Percentiles rank a stretch among this genome's conserved stretches.
phyloP scores from a whole-genome alignment of 2,329 filamentous ascomycete species.

The Didymella arachidicola region DNA sequence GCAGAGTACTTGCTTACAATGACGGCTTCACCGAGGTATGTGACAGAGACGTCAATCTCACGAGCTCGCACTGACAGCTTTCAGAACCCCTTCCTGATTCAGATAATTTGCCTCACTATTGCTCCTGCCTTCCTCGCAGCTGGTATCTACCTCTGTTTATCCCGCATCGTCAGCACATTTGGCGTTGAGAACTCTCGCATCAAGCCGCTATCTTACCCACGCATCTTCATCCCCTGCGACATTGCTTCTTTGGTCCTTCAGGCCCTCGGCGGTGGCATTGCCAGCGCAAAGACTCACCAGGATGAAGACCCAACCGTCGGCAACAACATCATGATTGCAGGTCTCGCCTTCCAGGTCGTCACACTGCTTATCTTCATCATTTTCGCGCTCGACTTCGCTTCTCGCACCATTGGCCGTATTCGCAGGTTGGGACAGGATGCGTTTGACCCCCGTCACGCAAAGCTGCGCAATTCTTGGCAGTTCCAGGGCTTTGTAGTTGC shows the following conservation, averaged over 20 bases:
- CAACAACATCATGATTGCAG: slow-evolving; percentile 57
- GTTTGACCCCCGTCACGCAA: slow-evolving; percentile 36
- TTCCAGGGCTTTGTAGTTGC: slow-evolving; percentile 66
- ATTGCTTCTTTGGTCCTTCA: slow-evolving; percentile 56
- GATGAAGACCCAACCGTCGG: slow-evolving; percentile 47
- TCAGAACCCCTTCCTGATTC: slow-evolving; percentile 68
- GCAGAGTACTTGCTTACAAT: slow-evolving; percentile 64
- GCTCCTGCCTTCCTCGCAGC: slow-evolving; percentile 65
- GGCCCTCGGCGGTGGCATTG: slow-evolving; percentile 55
- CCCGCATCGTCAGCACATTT: slow-evolving; percentile 52
- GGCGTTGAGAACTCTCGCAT: slow-evolving; percentile 54
- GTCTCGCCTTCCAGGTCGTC: slow-evolving; percentile 55
- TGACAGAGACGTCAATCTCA: not conserved
- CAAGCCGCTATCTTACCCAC: slow-evolving; percentile 56
- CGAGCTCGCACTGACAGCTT: slow-evolving; percentile 12
- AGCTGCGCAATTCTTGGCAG: slow-evolving; percentile 42
- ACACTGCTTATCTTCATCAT: slow-evolving; percentile 55
- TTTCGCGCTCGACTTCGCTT: slow-evolving; percentile 52
- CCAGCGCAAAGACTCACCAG: slow-evolving; percentile 45
- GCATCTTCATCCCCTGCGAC: slow-evolving; percentile 61
- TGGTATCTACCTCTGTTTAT: slow-evolving; percentile 71
- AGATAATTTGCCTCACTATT: slow-evolving; percentile 69
- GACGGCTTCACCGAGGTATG: slow-evolving; percentile 63
- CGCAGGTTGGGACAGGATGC: slow-evolving; percentile 34
- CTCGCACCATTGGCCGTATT: slow-evolving; percentile 37